Percentiles rank a stretch among this genome's conserved stretches.
These are phyloP conservation scores for Copromyces sp. DNA, from an alignment of 495 filamentous ascomycete species.

Conservation along the genomic window DNA sequence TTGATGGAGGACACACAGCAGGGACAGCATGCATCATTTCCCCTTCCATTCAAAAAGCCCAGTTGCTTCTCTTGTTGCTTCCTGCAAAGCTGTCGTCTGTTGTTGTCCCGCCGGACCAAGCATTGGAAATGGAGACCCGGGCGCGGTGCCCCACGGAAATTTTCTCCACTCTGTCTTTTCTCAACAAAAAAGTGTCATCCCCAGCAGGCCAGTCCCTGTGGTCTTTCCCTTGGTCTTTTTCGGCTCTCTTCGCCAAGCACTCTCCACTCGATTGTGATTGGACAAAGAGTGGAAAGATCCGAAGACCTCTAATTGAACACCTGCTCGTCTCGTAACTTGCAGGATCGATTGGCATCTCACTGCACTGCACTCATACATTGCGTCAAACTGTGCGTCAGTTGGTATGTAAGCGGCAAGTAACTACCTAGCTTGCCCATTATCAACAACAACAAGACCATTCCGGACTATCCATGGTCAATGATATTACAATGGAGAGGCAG, in stretches of 20 bases:
- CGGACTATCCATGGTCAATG: neutral
- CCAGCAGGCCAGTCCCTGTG: neutral
- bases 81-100: neutral
- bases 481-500: neutral
- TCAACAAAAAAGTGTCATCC: neutral
- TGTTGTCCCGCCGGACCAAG: neutral
- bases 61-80: neutral
- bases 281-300: neutral
- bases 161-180: neutral
- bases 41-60: neutral
- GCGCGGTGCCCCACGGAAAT: neutral
- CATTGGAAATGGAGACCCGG: neutral
- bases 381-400: neutral
- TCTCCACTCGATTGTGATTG: neutral
- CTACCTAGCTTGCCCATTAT: neutral
- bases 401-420: neutral
- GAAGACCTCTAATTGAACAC: neutral
- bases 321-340: neutral
- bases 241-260: neutral
- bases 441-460: neutral
- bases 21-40: neutral
- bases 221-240: conserved; percentile 4
- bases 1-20: neutral
- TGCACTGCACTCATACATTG: neutral
- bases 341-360: neutral